These are phyloP conservation scores for Verticillium nonalfalfae DNA, from an alignment of 2,329 filamentous ascomycete genomes.

Conservation along the genomic window DNA sequence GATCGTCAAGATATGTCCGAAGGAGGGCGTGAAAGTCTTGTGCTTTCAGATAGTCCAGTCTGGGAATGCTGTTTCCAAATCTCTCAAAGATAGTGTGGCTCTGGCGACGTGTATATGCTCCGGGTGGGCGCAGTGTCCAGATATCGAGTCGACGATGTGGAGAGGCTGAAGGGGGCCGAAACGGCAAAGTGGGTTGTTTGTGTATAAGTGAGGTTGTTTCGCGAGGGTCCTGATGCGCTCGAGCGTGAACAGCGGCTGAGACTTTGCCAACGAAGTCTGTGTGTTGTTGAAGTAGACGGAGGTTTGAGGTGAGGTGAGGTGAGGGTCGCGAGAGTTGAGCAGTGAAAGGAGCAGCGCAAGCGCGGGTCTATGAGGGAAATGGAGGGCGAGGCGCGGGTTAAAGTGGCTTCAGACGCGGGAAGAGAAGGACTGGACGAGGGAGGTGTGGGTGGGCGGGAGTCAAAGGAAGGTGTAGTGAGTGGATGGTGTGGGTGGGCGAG, in stretches of 20 bases:
- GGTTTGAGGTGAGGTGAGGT: background rate
- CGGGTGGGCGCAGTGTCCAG: background rate
- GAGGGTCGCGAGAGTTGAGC: background rate
- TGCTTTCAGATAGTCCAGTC: background rate
- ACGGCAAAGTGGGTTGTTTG: background rate
- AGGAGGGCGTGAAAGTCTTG: background rate
- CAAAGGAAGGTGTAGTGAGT: background rate
- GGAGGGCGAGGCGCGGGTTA: background rate
- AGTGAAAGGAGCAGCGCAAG: background rate
- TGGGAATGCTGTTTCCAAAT: background rate
- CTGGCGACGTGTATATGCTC: background rate
- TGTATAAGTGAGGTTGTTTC: background rate
- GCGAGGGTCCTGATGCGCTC: background rate
- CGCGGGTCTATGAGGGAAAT: background rate
- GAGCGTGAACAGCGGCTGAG: background rate
- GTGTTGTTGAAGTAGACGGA: background rate
- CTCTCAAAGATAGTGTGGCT: background rate
- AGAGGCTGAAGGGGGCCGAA: background rate
- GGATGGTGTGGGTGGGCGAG: background rate
- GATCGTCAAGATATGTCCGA: background rate
- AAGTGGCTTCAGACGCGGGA: background rate
- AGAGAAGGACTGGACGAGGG: background rate
- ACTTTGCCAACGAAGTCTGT: slow-evolving; percentile 1
- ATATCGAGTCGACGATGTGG: background rate
- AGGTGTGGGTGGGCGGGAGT: background rate